phyloP scores from a whole-genome alignment of 2,329 filamentous ascomycete genomes.

The Cordyceps javanica region DNA sequence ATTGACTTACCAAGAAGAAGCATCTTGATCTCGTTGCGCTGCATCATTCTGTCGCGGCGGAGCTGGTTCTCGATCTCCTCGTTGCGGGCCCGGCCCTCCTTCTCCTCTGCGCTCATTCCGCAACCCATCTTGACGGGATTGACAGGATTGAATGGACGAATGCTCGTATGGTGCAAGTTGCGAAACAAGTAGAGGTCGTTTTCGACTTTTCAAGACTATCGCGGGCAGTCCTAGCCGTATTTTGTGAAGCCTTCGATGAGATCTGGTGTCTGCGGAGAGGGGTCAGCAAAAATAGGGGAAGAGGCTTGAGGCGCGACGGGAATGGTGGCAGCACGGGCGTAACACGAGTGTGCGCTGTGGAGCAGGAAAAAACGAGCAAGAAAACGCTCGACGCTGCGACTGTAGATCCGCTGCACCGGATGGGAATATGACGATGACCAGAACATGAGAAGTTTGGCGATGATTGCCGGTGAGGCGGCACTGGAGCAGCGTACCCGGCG shows the following conservation, averaged over 20 bases:
- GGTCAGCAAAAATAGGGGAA: slow-evolving; percentile 15
- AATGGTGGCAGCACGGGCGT: neutral
- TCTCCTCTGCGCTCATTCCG: slow-evolving; percentile 99
- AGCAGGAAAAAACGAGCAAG: neutral
- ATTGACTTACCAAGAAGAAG: slow-evolving; percentile 77
- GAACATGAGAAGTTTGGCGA: neutral
- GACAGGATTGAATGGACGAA: slow-evolving; percentile 34
- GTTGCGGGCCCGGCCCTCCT: slow-evolving; percentile 99
- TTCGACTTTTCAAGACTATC: slow-evolving; percentile 2
- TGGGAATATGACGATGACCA: neutral
- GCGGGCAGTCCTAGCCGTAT: neutral
- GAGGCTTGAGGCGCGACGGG: neutral
- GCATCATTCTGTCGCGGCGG: slow-evolving; percentile 97
- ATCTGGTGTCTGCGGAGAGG: slow-evolving; percentile 6
- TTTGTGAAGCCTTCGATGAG: slow-evolving; percentile 2
- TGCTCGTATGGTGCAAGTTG: slow-evolving; percentile 10
- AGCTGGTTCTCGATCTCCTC: slow-evolving; percentile 99
- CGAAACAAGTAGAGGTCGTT: slow-evolving; percentile 3
- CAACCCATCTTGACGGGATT: slow-evolving; percentile 87
- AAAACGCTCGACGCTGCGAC: neutral
- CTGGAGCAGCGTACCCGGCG: neutral
- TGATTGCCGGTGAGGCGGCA: neutral
- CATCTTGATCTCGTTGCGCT: slow-evolving; percentile 99
- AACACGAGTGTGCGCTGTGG: neutral
- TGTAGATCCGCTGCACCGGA: neutral